Base-by-base conservation (phyloP, 768 basidiomycete genomes). In the Tulasnella sp. region DNA sequence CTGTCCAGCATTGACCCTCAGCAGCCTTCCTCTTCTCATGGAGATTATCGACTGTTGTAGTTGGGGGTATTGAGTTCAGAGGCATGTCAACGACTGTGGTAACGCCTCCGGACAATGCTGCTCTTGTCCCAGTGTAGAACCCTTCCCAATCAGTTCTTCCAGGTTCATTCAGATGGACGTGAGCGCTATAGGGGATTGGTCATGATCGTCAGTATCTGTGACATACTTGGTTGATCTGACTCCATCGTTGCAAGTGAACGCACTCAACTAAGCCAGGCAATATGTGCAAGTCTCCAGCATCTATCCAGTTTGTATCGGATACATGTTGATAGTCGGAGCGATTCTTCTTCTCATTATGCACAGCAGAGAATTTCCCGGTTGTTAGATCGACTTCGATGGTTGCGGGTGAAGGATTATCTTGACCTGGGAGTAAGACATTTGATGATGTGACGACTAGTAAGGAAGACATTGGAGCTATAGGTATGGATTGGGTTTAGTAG, bases 21-120 rank as follows among this genome's bases (percentile, higher is more conserved):
- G 93, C 88, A 1, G 81, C 84, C 9, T 63, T 61, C 4, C 77
- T 73, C 69, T 98, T 98, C 24, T 68, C 59, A 40, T 76, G 66
- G 7, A 98, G 72, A 61, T 93, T 79, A 4, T 67, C 67, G 6
- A 89, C 74, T 0, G 88, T 91, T 1, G 89, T 92, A 0, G 95
- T 96, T 0, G 95, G 90, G 1, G 93, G 93, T 48, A 98, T 86
- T 2, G 91, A 93, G 65, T 99, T 96, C 48, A 99, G 70, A 2
- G 93, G 95, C 93, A 98, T 99, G 67, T 98, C 95, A 28, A 96
- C 81, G 19, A 98, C 70, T 5, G 89, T 88, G 6, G 92, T 96
- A n/a, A 96, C 78, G 5, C 93, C 95, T 19, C 93, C 93, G 1
- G 89, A 83, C 1, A 80, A 78, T 1, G 93, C 93, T 16, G 93